Percentiles rank a stretch among this genome's conserved stretches.
phyloP scores from a whole-genome alignment of 2,329 filamentous ascomycete species.

The Fusarium odoratissimum region DNA sequence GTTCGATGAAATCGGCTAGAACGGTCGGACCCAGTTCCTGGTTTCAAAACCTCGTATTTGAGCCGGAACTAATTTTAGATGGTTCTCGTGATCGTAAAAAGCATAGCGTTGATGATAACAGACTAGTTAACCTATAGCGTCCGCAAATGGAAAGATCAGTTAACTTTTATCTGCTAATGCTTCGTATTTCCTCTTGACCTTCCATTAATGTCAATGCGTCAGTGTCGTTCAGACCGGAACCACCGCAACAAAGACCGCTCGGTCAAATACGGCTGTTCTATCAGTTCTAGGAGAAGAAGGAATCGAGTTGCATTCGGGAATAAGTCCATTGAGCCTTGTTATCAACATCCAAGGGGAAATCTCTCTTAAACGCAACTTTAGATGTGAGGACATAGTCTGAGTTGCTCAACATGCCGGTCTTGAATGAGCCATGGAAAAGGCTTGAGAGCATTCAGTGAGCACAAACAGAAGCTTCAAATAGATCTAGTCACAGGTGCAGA shows the following conservation, averaged over 20 bases:
- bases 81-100: background rate
- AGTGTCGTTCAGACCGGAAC: accelerated
- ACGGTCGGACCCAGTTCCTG: background rate
- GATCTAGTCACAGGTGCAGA: too few relatives aligned
- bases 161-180: accelerated
- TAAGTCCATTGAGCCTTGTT: too few relatives aligned
- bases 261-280: too few relatives aligned
- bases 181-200: background rate
- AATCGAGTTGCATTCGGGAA: too few relatives aligned
- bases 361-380: too few relatives aligned
- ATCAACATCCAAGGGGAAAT: too few relatives aligned
- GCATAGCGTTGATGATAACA: background rate
- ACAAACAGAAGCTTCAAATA: accelerated
- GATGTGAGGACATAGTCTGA: too few relatives aligned
- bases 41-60: conserved; percentile 8
- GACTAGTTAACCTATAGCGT: background rate
- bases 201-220: background rate
- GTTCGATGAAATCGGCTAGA: background rate
- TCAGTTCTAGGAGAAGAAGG: too few relatives aligned
- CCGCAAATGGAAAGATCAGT: background rate
- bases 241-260: too few relatives aligned
- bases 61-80: background rate
- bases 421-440: too few relatives aligned
- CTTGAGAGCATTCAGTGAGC: too few relatives aligned
- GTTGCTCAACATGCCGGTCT: too few relatives aligned